Evolutionary conservation across 129 eudicot genomes (phyloP), one percentile per base, ranked within the genome.

Genomic region (Sambucus nigra): DNA sequence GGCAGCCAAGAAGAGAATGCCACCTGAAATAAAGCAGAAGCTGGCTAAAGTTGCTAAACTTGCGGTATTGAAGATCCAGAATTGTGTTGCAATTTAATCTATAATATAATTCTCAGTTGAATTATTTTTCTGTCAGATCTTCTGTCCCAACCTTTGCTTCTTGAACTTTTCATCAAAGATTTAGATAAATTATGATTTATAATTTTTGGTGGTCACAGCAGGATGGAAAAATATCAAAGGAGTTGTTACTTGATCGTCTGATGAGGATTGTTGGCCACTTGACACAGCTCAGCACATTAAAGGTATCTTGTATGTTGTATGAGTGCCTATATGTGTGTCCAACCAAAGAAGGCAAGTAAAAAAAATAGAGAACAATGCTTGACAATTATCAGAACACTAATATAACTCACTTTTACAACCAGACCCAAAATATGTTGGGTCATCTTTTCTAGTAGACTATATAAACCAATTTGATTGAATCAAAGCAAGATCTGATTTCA

Each of bases 181-280:
- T 19, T 51, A 44, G 57, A 58, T 44, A 25, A 21, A 54, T 20
- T 38, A 65, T 40, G 45, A 35, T 35, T 5, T 27, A 22, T 57
- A 7, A 47, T 53, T 51, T 67, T 26, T 55, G 51, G 38, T 57
- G 46, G 33, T 80, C 65, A 73, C 84, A 92, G 99, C 91, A 92
- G 50, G 65, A 80, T 74, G 96, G 99, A 44, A 82, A 79, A 66
- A 60, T 86, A 47, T 67, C 99, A n/a, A 75, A 73, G 73, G 99
- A 92, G 57, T 46, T 92, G 57, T 46, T 92, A 40, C 70, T 82
- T 60, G 77, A 63, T 62, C 94, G 99, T 59, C 74, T 92, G 56
- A 86, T 82, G 94, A 80, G 94, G 72, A 92, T 92, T 56, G 74
- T 92, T 55, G 99, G 99, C 48, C 99, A 92, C 74, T 53, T 92